phyloP scores from a whole-genome alignment of 1,284 basidiomycete genomes.

The Hemileccinum hortonii region DNA sequence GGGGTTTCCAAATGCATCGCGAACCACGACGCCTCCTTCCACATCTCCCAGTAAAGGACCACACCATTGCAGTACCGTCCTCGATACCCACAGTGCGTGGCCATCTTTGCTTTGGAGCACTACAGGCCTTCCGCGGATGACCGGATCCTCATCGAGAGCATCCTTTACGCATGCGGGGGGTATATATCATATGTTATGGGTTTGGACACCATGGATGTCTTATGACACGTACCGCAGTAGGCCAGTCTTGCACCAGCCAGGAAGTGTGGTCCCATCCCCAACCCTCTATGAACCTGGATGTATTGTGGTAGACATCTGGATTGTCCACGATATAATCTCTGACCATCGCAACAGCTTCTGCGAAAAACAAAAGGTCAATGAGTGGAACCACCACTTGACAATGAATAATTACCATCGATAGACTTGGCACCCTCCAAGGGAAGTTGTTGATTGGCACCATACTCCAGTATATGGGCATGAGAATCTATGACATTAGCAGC shows the following conservation, averaged over 20 bases:
- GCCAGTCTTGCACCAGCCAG: constrained; percentile 67
- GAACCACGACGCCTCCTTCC: constrained; percentile 79
- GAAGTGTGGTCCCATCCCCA: constrained; percentile 92
- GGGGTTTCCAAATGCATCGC: constrained; percentile 66
- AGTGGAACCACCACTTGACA: background rate
- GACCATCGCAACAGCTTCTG: constrained; percentile 67
- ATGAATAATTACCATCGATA: constrained; percentile 45
- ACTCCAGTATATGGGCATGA: constrained; percentile 78
- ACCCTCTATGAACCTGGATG: constrained; percentile 70
- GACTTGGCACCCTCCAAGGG: constrained; percentile 65
- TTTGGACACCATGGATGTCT: background rate
- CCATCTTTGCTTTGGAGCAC: constrained; percentile 83
- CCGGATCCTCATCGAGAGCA: constrained; percentile 69
- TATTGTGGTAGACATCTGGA: constrained; percentile 53
- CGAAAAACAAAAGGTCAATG: background rate
- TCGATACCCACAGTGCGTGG: constrained; percentile 86
- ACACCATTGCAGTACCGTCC: constrained; percentile 56
- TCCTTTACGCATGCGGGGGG: constrained; percentile 41
- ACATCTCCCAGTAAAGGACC: constrained; percentile 63
- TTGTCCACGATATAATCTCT: constrained; percentile 63
- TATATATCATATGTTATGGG: background rate
- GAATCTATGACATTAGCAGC: constrained; percentile 61
- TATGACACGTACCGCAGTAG: constrained; percentile 57
- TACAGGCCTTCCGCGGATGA: constrained; percentile 67
- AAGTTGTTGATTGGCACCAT: constrained; percentile 65